Percentiles rank a stretch among this genome's conserved stretches.
Evolutionary conservation across 257 asterid genomes (phyloP).

Genomic region (Nicotiana tomentosiformis): DNA sequence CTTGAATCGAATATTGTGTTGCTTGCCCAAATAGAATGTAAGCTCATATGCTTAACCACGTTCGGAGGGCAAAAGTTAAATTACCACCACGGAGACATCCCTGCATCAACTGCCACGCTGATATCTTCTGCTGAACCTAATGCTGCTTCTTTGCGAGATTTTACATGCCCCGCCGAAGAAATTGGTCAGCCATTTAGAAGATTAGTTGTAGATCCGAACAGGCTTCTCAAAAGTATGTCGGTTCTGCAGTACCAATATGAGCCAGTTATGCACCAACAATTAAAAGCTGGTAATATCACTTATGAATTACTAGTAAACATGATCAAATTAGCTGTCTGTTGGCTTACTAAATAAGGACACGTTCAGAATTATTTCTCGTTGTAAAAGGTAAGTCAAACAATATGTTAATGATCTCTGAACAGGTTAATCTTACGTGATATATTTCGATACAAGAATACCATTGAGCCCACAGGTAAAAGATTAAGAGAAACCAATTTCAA

Average conservation of each 20-base stretch:
- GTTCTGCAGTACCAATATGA: conserved; percentile 36
- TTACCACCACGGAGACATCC: neutral
- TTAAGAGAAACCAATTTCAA: neutral
- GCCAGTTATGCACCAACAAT: neutral
- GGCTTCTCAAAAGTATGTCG: conserved; percentile 72
- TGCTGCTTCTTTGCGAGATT: neutral
- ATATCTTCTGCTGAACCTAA: neutral
- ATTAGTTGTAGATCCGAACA: conserved; percentile 61
- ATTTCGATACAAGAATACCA: neutral
- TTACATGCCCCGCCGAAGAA: neutral
- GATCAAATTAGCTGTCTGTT: neutral
- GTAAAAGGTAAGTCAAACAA: neutral
- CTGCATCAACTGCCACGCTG: neutral
- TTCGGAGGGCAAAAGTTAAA: neutral
- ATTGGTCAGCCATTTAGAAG: conserved; percentile 6
- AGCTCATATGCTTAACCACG: neutral
- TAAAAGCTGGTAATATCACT: neutral
- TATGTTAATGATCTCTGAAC: neutral
- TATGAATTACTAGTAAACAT: neutral
- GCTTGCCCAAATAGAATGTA: neutral
- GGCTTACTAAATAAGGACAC: neutral
- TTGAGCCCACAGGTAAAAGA: conserved; percentile 1
- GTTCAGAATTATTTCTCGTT: neutral
- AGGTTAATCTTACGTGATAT: neutral
- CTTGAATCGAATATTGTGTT: neutral